phyloP scores from a whole-genome alignment of 192 early-diverging fungal species.

The Backusella liffmaniae region DNA sequence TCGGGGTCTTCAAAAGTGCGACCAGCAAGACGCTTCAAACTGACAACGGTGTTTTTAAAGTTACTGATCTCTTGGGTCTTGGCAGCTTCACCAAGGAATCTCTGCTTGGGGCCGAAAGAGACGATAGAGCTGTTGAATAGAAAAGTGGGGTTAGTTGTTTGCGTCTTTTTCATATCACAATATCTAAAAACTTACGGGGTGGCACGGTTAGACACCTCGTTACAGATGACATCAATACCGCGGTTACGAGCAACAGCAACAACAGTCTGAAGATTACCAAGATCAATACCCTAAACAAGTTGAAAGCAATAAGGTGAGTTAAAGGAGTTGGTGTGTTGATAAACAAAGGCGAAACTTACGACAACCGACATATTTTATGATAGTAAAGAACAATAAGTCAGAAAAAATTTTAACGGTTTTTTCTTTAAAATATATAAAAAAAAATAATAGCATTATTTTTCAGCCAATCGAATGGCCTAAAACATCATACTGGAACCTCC shows the following conservation, averaged over 20 bases:
- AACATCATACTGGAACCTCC: background rate
- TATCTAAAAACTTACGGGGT: slow-evolving; percentile 69
- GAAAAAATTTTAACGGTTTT: background rate
- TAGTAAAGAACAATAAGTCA: slow-evolving; percentile 11
- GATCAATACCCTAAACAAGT: slow-evolving; percentile 75
- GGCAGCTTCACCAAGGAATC: slow-evolving; percentile 92
- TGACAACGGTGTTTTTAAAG: slow-evolving; percentile 92
- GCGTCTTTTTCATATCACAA: background rate
- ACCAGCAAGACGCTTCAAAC: slow-evolving; percentile 90
- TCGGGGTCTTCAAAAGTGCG: slow-evolving; percentile 85
- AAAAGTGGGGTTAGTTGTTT: background rate
- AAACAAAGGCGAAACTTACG: slow-evolving; percentile 9
- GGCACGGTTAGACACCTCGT: slow-evolving; percentile 95
- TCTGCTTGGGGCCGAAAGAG: slow-evolving; percentile 93
- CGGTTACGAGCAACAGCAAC: slow-evolving; percentile 97
- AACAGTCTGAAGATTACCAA: slow-evolving; percentile 94
- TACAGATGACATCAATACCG: slow-evolving; percentile 96
- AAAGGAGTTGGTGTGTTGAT: background rate
- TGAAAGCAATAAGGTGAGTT: background rate
- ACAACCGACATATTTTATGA: slow-evolving; percentile 20
- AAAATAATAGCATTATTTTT: background rate
- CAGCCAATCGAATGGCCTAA: background rate
- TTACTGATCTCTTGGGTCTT: slow-evolving; percentile 96
- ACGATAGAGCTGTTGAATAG: slow-evolving; percentile 68
- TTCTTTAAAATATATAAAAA: background rate